Evolutionary conservation across 2,329 filamentous ascomycete genomes (phyloP), one percentile per base, ranked within the genome.

Genomic region (Ophiostoma sp.): DNA sequence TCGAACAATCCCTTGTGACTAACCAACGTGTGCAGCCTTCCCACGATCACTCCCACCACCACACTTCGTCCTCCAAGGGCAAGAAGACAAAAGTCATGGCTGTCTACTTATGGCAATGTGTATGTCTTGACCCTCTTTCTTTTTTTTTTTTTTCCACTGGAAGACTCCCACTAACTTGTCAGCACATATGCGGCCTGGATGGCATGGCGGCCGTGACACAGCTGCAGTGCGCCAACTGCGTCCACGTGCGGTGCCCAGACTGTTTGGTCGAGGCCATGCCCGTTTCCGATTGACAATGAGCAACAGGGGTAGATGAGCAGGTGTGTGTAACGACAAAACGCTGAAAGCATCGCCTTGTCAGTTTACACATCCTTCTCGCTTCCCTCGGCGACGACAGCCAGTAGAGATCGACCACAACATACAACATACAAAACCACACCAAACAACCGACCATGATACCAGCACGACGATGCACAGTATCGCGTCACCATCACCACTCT

Each of bases 121-220:
- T 75, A 72, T 19, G 48, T 72, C 6, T 3, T 5, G 12, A 1
- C 45, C 45, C 8, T 6, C 9, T 48, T 6, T 63, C 3, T 36
- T 19, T 17, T 45, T 15, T n/a, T 25, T 15, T 25, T 12, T 9
- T 52, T 42, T 19, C 31, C n/a, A n/a, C 7, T 25, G 42, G 2
- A 12, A 9, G 11, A 42, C 12, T 6, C 12, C 39, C 39, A 42
- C 39, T 12, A 6, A 42, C 33, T 39, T 28, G 17, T 5, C 55
- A 76, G 75, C 75, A 76, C 42, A 57, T 72, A 19, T 76, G 75
- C 33, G 75, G 72, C n/a, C 64, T 76, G 3, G 69, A 25, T 25
- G 73, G 71, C 42, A 74, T 76, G 75, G 64, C 33, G 6, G 71
- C 73, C n/a, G 66, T 76, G 15, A 75, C 74, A 1, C 70, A 74